Percentiles rank a stretch among this genome's conserved stretches.
These are phyloP conservation scores for Vaccinium macrocarpon DNA, from an alignment of 148 eudicot species.

Conservation along the genomic window DNA sequence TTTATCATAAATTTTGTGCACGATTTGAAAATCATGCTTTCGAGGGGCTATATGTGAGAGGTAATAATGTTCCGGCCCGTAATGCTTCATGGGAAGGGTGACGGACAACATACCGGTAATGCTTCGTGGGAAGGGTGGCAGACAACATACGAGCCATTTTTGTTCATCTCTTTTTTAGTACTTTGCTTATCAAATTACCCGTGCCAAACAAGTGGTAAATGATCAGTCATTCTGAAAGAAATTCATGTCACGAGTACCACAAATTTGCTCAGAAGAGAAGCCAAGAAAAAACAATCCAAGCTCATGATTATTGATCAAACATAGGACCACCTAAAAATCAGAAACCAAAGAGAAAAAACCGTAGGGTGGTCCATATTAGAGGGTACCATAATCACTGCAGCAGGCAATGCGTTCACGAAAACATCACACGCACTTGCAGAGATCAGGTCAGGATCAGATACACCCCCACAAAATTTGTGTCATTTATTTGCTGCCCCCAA, in stretches of 20 bases:
- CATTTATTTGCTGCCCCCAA: too few relatives aligned
- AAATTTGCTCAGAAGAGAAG: not conserved
- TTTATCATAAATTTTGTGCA: too few relatives aligned
- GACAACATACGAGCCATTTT: not conserved
- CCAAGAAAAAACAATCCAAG: not conserved
- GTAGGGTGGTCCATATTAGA: not conserved
- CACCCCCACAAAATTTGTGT: not conserved
- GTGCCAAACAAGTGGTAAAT: not conserved
- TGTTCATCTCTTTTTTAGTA: not conserved
- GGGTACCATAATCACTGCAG: not conserved
- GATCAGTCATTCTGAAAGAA: not conserved
- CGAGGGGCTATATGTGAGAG: too few relatives aligned
- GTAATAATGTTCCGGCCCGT: too few relatives aligned
- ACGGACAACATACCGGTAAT: not conserved
- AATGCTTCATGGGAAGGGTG: too few relatives aligned
- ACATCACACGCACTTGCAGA: not conserved
- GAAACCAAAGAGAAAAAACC: not conserved
- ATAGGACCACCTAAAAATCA: not conserved
- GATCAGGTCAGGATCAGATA: not conserved
- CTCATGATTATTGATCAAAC: not conserved
- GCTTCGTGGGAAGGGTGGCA: too few relatives aligned
- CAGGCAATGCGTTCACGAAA: not conserved
- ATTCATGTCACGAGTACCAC: not conserved
- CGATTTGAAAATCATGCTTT: too few relatives aligned
- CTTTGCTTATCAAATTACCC: not conserved